A percentile compares a stretch with the other conserved stretches of the same genome.
Conservation (phyloP, 768 basidiomycete genomes). For the Leccinum broughii region DNA sequence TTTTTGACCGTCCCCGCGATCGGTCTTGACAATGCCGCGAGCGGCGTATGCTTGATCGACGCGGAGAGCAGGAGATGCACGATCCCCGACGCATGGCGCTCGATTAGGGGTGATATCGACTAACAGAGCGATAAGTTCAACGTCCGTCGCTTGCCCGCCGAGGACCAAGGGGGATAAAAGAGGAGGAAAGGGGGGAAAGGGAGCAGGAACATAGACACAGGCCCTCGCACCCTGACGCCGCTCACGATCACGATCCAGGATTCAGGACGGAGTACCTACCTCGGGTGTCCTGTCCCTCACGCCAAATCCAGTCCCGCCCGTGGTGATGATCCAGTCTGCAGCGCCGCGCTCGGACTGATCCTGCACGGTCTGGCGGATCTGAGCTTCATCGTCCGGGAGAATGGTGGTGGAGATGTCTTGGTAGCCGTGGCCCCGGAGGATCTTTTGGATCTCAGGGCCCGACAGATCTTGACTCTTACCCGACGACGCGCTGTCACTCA, state of each 20-base stretch:
- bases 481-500: conserved; percentile 70
- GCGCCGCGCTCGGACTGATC: conserved; percentile 44
- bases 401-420: conserved; percentile 41
- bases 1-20: conserved; percentile 70
- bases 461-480: conserved; percentile 57
- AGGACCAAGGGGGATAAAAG: neutral
- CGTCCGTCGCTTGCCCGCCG: neutral
- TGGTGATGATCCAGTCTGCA: conserved; percentile 78
- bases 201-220: neutral
- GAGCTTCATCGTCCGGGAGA: conserved; percentile 64
- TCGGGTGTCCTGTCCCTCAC: conserved; percentile 81
- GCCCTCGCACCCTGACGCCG: neutral
- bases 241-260: neutral
- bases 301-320: conserved; percentile 89
- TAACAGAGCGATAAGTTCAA: conserved; percentile 22
- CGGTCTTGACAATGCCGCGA: conserved; percentile 82
- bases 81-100: conserved; percentile 68
- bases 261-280: conserved; percentile 38
- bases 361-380: conserved; percentile 50
- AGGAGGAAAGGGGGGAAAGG: neutral
- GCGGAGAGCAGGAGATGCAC: conserved; percentile 69
- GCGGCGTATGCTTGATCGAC: conserved; percentile 72
- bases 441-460: conserved; percentile 59
- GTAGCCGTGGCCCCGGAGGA: conserved; percentile 43
- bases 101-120: conserved; percentile 65